Evolutionary conservation across 768 basidiomycete genomes (phyloP).

Genomic region (Phanerochaete carnosa): DNA sequence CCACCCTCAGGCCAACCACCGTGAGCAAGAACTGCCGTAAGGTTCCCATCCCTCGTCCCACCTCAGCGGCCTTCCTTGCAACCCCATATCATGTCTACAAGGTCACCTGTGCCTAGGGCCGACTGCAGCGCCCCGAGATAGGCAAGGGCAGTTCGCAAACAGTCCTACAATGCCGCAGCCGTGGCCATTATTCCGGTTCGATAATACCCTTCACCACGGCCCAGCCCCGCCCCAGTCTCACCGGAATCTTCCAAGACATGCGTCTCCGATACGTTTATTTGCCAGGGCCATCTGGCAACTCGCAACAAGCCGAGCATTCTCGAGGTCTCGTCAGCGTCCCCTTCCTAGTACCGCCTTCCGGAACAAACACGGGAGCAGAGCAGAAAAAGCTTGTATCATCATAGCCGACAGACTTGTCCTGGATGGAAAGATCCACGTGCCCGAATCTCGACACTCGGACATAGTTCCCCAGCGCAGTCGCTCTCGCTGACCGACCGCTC

Average conservation of each 20-base stretch:
- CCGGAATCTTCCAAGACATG: neutral
- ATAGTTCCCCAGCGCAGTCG: neutral
- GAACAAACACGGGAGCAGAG: neutral
- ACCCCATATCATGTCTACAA: neutral
- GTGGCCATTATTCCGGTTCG: neutral
- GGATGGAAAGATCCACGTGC: neutral
- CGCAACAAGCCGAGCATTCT: conserved; percentile 1
- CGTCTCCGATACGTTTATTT: neutral
- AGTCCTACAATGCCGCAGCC: neutral
- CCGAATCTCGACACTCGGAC: neutral
- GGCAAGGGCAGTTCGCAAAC: neutral
- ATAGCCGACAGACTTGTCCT: neutral
- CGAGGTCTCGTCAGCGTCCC: neutral
- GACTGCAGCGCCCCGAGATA: neutral
- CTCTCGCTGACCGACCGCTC: neutral
- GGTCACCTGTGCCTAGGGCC: conserved; percentile 3
- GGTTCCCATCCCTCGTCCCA: neutral
- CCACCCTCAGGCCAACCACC: neutral
- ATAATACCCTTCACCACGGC: neutral
- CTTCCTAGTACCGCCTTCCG: neutral
- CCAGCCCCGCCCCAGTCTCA: neutral
- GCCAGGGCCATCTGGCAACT: neutral
- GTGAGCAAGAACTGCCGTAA: neutral
- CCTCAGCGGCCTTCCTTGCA: neutral
- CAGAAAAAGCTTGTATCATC: conserved; percentile 3